Evolutionary conservation across 192 early-diverging fungal genomes (phyloP), one percentile per base, ranked within the genome.

Genomic region (Funneliformis geosporum): DNA sequence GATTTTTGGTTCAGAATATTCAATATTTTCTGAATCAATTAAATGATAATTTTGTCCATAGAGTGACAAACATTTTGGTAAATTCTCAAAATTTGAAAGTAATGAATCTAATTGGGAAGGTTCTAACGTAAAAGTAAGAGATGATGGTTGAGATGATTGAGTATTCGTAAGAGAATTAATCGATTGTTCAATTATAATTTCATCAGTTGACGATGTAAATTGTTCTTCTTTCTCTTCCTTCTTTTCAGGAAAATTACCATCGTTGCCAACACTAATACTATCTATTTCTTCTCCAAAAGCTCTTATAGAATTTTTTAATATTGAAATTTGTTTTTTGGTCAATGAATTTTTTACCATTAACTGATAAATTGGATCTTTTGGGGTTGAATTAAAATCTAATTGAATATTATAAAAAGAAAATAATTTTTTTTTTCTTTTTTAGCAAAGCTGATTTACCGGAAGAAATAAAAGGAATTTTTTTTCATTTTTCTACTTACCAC

Each of bases 51-150:
- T 12, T 42, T 76, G 25, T 43, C 59, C 55, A 62, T 76, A 76
- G n/a, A 76, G 39, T 23, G 75, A 76, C 39, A 76, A 25, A n/a
- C 59, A 76, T 62, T 60, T 50, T 42, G 75, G 75, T 62, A 76
- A 25, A 11, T 38, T 62, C 4, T 16, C 10, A 40, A 76, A 76
- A 62, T 60, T 40, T 11, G 60, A 62, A 47, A 76, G 39, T 76
- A 76, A 23, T 25, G 42, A 12, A 8, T 40, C 25, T 62, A 18
- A 27, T 62, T 25, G 40, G n/a, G 18, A 4, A 21, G 75, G 40
- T 42, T 9, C 62, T 68, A n/a, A 38, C 8, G 11, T 25, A 25
- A 10, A 6, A 7, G 18, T 33, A 5, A 38, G 9, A 16, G 66
- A 39, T 68, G 18, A 55, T 18, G 4, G 5, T 55, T 55, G 50